Base-by-base conservation (phyloP, 1,284 basidiomycete genomes). In the Ganoderma lucidum region DNA sequence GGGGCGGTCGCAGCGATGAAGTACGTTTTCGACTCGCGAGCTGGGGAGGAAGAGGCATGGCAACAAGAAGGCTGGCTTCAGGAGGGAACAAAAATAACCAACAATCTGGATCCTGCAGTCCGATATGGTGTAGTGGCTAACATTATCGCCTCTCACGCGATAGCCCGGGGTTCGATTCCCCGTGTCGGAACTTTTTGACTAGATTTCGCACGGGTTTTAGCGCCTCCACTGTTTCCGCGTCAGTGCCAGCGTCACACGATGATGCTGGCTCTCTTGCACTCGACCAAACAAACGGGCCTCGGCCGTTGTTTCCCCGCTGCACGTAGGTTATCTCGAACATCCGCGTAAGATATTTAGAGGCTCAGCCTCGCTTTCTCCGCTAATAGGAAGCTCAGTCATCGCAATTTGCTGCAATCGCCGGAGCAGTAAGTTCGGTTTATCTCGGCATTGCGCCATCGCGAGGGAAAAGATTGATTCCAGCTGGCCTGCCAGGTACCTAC, bases 51-150 rank as follows among this genome's bases (percentile, higher is more conserved):
- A 35, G 35, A 35, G 35, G n/a, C n/a, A n/a, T n/a, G n/a, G 23
- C 23, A 23, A 1, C 23, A 23, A 23, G 23, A 23, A 23, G 23
- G 23, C 23, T 23, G 23, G 23, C 23, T 23, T 23, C 0, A 23
- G 23, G 23, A 23, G 23, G 23, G 23, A 23, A 23, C 23, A 23
- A 23, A 23, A 23, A 23, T 23, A 23, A 23, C 23, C 23, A 23
- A 23, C 23, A 23, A 23, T 23, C 23, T 23, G 23, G 23, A 23
- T 23, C 23, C 23, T 23, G 23, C 23, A 23, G 45, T 71, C 70
- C 70, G 67, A 71, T 71, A 71, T 71, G 70, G 70, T 71, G 70
- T 71, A 71, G 70, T 71, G 70, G 70, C 70, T 68, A 68, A 71
- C 70, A 71, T 71, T 71, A 68, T 71, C 70, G 70, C 70, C 67